phyloP scores from a whole-genome alignment of 208 protist genomes.

The Leishmania arabica region DNA sequence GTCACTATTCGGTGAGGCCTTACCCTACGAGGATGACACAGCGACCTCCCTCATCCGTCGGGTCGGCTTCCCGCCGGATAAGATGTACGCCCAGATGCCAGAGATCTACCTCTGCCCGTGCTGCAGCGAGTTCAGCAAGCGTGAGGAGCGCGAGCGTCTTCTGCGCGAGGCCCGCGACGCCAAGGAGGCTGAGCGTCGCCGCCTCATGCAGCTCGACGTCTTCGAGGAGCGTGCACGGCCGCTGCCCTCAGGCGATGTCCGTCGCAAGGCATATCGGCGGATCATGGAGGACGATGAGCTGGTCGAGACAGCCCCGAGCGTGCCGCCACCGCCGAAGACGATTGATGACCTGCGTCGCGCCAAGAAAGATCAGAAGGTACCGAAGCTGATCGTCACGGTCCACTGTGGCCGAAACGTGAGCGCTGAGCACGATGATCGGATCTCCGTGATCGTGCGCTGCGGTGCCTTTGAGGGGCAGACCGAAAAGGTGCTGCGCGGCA shows the following conservation, averaged over 20 bases:
- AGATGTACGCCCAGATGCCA: slow-evolving; percentile 85
- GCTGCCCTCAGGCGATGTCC: slow-evolving; percentile 34
- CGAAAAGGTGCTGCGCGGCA: slow-evolving; percentile 76
- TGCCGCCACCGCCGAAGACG: slow-evolving; percentile 73
- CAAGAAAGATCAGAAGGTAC: slow-evolving; percentile 41
- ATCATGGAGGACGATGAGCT: slow-evolving; percentile 50
- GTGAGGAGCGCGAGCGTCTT: slow-evolving; percentile 64
- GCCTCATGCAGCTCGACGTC: slow-evolving; percentile 85
- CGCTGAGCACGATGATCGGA: slow-evolving; percentile 52
- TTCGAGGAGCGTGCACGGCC: slow-evolving; percentile 87
- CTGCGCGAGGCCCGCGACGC: slow-evolving; percentile 54
- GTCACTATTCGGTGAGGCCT: slow-evolving; percentile 84
- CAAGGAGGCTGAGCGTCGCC: slow-evolving; percentile 69
- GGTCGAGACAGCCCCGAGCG: slow-evolving; percentile 28
- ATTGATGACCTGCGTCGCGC: slow-evolving; percentile 66
- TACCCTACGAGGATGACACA: slow-evolving; percentile 90
- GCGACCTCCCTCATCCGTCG: slow-evolving; percentile 86
- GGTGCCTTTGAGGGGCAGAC: slow-evolving; percentile 91
- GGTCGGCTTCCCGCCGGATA: slow-evolving; percentile 74
- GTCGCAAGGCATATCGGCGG: slow-evolving; percentile 46
- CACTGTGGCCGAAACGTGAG: slow-evolving; percentile 83
- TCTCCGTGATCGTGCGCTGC: slow-evolving; percentile 86
- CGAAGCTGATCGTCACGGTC: slow-evolving; percentile 86
- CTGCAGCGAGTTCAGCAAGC: slow-evolving; percentile 73
- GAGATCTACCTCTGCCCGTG: slow-evolving; percentile 83